These are phyloP conservation scores for Jamesozyma piceae DNA, from an alignment of 805 yeast genomes.

Conservation along the genomic window DNA sequence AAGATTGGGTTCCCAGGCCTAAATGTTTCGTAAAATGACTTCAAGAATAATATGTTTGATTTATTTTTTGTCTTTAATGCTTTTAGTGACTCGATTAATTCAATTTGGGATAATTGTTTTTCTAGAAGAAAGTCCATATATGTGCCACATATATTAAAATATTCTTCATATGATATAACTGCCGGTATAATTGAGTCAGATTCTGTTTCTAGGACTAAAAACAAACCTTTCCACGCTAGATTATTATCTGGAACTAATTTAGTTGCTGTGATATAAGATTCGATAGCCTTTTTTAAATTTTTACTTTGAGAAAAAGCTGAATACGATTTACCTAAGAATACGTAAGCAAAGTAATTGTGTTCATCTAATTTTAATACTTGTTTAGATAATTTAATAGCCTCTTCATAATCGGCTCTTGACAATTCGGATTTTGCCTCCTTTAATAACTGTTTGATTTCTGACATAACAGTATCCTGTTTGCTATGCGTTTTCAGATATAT, in stretches of 20 bases:
- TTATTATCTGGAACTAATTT: constrained; percentile 41
- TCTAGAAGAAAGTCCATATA: constrained; percentile 36
- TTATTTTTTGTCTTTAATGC: constrained; percentile 35
- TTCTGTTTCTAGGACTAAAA: constrained; percentile 33
- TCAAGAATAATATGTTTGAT: constrained; percentile 29
- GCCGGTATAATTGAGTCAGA: constrained; percentile 29
- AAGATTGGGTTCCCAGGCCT: constrained; percentile 51
- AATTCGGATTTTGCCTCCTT: constrained; percentile 46
- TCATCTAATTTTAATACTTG: constrained; percentile 50
- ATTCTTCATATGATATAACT: constrained; percentile 31
- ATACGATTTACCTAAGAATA: constrained; percentile 64
- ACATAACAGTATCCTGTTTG: constrained; percentile 25
- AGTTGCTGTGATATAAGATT: constrained; percentile 42
- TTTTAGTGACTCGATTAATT: constrained; percentile 39
- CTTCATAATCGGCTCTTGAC: constrained; percentile 48
- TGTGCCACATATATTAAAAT: constrained; percentile 38
- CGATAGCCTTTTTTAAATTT: constrained; percentile 11
- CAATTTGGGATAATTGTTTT: constrained; percentile 40
- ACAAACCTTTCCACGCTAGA: constrained; percentile 76
- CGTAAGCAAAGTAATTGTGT: constrained; percentile 52
- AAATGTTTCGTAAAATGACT: constrained; percentile 40
- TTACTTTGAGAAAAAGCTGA: constrained; percentile 29
- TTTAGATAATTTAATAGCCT: constrained; percentile 47
- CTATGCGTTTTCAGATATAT: too few species aligned
- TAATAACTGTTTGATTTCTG: constrained; percentile 30